Percentiles rank a stretch among this genome's conserved stretches.
Conservation (phyloP, 352 stramenopile species). For the Aphanomyces cochlioides region DNA sequence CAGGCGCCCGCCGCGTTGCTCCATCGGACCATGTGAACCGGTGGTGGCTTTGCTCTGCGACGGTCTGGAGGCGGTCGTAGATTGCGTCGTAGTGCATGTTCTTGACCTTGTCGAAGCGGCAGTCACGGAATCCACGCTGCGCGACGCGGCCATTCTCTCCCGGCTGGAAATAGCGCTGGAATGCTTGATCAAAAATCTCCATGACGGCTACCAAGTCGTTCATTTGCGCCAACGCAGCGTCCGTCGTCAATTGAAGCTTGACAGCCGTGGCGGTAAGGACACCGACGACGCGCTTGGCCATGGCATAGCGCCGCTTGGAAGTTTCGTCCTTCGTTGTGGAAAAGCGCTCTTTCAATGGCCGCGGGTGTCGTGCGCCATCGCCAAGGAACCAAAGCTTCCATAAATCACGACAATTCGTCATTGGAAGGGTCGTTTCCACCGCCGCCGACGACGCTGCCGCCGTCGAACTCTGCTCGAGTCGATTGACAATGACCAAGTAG, state of each 20-base stretch:
- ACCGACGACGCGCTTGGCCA: not conserved
- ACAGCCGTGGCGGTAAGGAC: not conserved
- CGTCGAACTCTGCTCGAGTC: not conserved
- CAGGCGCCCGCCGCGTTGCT: no score
- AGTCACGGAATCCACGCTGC: no score
- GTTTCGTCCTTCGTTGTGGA: not conserved
- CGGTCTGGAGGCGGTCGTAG: no score
- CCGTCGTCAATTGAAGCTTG: not conserved
- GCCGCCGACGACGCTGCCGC: not conserved
- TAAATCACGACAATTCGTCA: not conserved
- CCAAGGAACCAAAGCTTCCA: slow-evolving; percentile 8
- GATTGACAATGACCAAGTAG: not conserved
- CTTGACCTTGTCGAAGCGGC: no score
- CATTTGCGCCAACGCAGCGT: no score
- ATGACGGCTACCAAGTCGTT: not conserved
- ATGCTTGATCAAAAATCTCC: not conserved
- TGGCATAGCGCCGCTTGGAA: not conserved
- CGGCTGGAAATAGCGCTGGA: not conserved
- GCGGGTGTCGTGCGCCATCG: not conserved
- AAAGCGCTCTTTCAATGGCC: not conserved
- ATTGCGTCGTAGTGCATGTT: no score
- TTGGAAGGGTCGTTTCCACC: not conserved
- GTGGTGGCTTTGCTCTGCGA: no score
- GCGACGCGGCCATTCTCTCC: no score
- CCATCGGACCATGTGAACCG: no score